Evolutionary conservation across 768 basidiomycete species (phyloP), one percentile per base, ranked within the genome.

Genomic region (Dacryopinax primogenitus): DNA sequence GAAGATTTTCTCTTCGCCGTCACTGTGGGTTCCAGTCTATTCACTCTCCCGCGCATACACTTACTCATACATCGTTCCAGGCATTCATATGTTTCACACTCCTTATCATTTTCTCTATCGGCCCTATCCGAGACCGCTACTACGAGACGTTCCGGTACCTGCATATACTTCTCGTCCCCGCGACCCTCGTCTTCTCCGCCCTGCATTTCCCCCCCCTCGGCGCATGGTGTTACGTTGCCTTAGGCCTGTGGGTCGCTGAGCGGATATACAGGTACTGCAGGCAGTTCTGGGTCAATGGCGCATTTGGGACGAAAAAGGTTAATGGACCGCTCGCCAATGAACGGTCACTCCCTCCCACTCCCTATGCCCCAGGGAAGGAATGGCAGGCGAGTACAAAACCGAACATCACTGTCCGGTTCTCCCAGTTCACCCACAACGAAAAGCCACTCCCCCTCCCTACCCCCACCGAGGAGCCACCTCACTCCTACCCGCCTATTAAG

Each of bases 151-250:
- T 90, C 76, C 89, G 86, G 70, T 74, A 80, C 67, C 69, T 80
- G 23, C 88, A 90, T 71, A 72, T 90, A 44, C 70, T 84, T 33
- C 78, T 88, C 26, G 82, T 85, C 33, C 81, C 87, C 41, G 71
- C 80, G n/a, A 84, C 83, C 41, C 76, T 90, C 45, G 74, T 83
- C 45, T 76, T 80, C 65, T 78, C 84, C 3, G 85, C 82, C 18
- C 72, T 90, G 0, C 88, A 90, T 71, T 86, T 88, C 70, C 85
- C 85, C 1, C 77, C 81, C 1, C 71, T 87, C 26, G 80, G 79
- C 74, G 83, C 80, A 77, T 90, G 86, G 86, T 86, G 86, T 67
- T 85, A 83, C 76, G 76, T 76, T 15, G 82, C 88, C 0, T 77
- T 86, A 15, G 76, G 71, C 0, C 69, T 88, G 23, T 90, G 88